Conservation (phyloP, 129 eudicot genomes). For the Tanacetum coccineum region DNA sequence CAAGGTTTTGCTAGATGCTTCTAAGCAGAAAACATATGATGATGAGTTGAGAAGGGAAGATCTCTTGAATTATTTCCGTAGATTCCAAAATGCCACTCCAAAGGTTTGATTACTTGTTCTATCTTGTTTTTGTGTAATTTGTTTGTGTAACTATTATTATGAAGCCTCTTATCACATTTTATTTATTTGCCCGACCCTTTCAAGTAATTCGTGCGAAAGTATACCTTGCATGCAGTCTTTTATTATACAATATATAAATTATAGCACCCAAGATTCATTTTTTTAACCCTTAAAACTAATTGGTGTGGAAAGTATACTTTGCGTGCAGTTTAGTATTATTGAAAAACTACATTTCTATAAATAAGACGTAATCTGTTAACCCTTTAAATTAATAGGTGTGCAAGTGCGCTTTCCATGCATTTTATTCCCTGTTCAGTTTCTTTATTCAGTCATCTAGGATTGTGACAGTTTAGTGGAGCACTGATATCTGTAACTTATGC, state of each 20-base stretch:
- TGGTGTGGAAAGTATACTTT: background rate
- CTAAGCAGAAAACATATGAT: conserved; percentile 80
- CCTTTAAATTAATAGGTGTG: conserved; percentile 6
- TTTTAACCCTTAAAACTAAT: background rate
- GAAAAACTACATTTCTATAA: background rate
- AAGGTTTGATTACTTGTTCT: conserved; percentile 48
- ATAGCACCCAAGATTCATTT: background rate
- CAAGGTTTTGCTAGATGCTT: conserved; percentile 72
- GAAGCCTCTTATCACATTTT: conserved; percentile 18
- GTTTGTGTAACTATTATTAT: background rate
- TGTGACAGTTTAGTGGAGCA: no score
- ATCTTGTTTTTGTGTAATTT: conserved; percentile 11
- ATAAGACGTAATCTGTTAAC: conserved; percentile 6
- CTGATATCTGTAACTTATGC: no score
- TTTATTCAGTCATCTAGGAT: no score
- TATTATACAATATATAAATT: background rate
- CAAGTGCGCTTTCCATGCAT: no score
- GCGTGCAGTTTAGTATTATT: conserved; percentile 7
- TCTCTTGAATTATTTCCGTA: conserved; percentile 70
- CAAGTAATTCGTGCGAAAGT: background rate
- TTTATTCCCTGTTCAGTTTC: no score
- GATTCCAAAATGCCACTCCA: conserved; percentile 67
- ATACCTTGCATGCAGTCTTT: conserved; percentile 9
- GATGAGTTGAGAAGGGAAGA: conserved; percentile 93
- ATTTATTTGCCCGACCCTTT: conserved; percentile 12